phyloP scores from a whole-genome alignment of 2,329 filamentous ascomycete species.

The Colletotrichum sp. region DNA sequence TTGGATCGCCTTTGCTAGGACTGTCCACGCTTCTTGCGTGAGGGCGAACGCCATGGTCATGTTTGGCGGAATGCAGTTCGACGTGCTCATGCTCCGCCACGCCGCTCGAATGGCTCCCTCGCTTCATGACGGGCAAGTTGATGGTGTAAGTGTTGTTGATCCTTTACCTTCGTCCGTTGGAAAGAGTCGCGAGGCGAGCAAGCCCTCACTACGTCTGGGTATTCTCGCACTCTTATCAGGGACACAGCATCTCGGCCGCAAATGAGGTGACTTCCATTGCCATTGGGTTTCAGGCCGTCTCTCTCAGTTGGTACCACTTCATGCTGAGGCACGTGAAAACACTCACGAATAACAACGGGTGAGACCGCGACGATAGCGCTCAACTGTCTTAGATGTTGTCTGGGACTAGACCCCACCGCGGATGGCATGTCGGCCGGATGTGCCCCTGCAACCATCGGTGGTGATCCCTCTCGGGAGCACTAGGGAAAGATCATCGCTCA shows the following conservation, averaged over 20 bases:
- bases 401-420: neutral
- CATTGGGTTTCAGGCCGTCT: neutral
- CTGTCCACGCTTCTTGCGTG: neutral
- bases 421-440: neutral
- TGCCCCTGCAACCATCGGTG: neutral
- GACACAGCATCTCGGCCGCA: neutral
- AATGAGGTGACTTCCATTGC: neutral
- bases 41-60: neutral
- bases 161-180: neutral
- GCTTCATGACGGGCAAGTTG: neutral
- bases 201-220: neutral
- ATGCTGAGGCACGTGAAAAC: neutral
- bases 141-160: neutral
- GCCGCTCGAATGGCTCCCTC: neutral
- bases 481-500: neutral
- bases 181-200: neutral
- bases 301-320: neutral
- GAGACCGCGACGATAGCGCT: neutral
- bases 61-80: neutral
- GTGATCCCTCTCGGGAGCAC: neutral
- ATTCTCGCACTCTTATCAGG: neutral
- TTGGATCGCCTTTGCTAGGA: neutral
- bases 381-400: conserved; percentile 13
- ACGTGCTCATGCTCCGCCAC: neutral
- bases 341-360: neutral